These are phyloP conservation scores for Spizellomyces sp. DNA, from an alignment of 192 early-diverging fungal genomes.

Conservation along the genomic window DNA sequence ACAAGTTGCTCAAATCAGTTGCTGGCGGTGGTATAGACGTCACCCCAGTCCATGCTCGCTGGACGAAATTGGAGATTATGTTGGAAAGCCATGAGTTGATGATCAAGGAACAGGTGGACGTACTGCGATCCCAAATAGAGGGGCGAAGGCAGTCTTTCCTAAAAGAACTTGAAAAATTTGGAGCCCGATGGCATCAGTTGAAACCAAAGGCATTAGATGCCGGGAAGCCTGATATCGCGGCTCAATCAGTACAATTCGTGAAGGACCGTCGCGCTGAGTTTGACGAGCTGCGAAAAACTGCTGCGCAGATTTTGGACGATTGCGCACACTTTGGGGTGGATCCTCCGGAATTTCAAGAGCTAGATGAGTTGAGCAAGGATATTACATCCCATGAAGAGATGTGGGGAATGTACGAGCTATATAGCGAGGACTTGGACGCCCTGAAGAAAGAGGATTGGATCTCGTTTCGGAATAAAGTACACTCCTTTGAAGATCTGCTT, in stretches of 20 bases:
- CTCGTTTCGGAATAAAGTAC: constrained; percentile 44
- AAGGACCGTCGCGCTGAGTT: constrained; percentile 50
- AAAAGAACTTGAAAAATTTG: constrained; percentile 53
- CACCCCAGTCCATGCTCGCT: constrained; percentile 46
- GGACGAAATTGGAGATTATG: constrained; percentile 60
- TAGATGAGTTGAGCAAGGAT: constrained; percentile 38
- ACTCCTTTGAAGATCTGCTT: constrained; percentile 51
- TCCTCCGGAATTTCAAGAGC: constrained; percentile 36
- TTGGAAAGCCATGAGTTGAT: constrained; percentile 62
- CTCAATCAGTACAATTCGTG: constrained; percentile 44
- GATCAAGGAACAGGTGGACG: constrained; percentile 61
- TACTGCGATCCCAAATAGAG: constrained; percentile 52
- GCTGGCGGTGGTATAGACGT: constrained; percentile 51
- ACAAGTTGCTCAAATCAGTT: constrained; percentile 57
- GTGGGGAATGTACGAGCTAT: constrained; percentile 49
- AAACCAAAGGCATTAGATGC: constrained; percentile 46
- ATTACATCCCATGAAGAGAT: constrained; percentile 34
- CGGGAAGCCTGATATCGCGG: background rate
- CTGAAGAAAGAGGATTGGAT: constrained; percentile 58
- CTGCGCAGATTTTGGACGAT: constrained; percentile 48
- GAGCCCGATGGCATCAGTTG: constrained; percentile 52
- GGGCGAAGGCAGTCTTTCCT: constrained; percentile 39
- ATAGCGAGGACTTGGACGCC: constrained; percentile 21
- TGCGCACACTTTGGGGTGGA: constrained; percentile 51
- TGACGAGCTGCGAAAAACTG: constrained; percentile 37